Evolutionary conservation across 768 basidiomycete genomes (phyloP).

Genomic region (Tephrocybe sp.): DNA sequence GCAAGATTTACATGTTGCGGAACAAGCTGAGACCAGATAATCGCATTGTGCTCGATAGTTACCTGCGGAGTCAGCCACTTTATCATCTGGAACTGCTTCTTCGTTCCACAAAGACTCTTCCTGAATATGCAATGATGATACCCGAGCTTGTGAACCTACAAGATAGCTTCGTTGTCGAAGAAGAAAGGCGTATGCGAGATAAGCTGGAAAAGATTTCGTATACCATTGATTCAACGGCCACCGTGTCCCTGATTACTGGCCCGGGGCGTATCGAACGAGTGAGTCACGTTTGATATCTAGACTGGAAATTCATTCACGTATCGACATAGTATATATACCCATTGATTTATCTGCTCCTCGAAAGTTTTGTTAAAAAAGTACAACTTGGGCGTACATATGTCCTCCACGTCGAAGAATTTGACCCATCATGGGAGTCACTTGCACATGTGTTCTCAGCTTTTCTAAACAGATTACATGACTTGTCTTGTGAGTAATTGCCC

Average conservation of each 20-base stretch:
- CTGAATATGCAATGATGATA: too few species aligned
- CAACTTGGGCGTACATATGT: not conserved
- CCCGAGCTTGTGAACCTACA: not conserved
- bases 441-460: not conserved
- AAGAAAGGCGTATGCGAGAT: not conserved
- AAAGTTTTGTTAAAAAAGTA: not conserved
- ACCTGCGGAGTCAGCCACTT: too few species aligned
- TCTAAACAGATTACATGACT: not conserved
- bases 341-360: conserved; percentile 1
- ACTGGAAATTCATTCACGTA: not conserved
- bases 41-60: too few species aligned
- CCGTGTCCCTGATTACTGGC: not conserved
- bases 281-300: not conserved
- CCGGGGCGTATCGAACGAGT: not conserved
- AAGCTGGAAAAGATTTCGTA: not conserved
- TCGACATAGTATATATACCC: conserved; percentile 6
- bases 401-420: not conserved
- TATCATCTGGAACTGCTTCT: too few species aligned
- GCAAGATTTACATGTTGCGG: too few species aligned
- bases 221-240: not conserved
- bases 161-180: not conserved
- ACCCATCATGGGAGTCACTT: not conserved
- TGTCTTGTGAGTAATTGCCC: not conserved
- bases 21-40: too few species aligned
- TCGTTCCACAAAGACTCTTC: too few species aligned